phyloP scores from a whole-genome alignment of 2,329 filamentous ascomycete genomes.

The Hymenoscyphus albidus region DNA sequence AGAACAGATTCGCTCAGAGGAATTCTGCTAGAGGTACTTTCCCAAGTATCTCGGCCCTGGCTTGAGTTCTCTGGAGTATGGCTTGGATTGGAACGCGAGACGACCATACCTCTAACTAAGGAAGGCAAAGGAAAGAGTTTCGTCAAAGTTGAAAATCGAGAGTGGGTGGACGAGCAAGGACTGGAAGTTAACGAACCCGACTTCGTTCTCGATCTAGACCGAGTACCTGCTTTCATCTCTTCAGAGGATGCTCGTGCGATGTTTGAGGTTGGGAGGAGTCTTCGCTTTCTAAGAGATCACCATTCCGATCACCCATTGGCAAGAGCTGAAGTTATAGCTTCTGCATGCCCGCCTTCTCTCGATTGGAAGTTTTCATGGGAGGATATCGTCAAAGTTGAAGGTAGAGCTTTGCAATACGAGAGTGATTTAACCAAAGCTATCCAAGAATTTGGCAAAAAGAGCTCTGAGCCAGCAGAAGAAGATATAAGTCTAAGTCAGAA shows the following conservation, averaged over 20 bases:
- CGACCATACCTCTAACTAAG: conserved; percentile 51
- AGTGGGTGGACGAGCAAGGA: conserved; percentile 56
- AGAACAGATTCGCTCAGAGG: conserved; percentile 57
- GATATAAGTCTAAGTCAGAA: not conserved
- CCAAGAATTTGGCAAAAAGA: conserved; percentile 18
- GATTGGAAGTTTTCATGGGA: conserved; percentile 71
- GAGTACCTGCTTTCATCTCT: conserved; percentile 69
- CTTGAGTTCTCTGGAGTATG: conserved; percentile 66
- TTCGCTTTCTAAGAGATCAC: conserved; percentile 66
- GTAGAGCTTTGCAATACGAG: conserved; percentile 53
- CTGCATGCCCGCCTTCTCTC: conserved; percentile 52
- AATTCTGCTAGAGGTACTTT: conserved; percentile 64
- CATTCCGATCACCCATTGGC: conserved; percentile 70
- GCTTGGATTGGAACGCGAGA: conserved; percentile 65
- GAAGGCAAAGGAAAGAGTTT: conserved; percentile 50
- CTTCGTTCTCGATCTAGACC: conserved; percentile 58
- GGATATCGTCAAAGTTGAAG: conserved; percentile 61
- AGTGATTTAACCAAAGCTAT: conserved; percentile 39
- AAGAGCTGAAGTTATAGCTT: conserved; percentile 44
- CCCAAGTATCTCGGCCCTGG: conserved; percentile 61
- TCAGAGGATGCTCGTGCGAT: conserved; percentile 64
- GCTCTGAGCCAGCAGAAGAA: not conserved
- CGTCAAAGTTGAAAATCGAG: conserved; percentile 53
- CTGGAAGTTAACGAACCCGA: conserved; percentile 55
- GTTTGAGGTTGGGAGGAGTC: conserved; percentile 76